Conservation (phyloP, 345 rosid genomes). For the Eucalyptus regnans region DNA sequence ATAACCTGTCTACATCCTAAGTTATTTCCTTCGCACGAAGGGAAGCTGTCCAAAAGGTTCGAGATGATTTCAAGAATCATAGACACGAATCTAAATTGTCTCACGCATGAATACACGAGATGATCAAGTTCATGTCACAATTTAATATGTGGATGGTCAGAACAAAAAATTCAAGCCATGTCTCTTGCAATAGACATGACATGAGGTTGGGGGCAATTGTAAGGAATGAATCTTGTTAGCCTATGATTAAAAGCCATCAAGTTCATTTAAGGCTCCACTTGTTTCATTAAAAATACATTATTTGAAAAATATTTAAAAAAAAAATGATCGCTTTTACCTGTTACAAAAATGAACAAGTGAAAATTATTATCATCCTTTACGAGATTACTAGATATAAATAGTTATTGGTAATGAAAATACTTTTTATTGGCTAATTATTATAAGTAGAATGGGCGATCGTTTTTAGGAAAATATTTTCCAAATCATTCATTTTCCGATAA, state of each 20-base stretch:
- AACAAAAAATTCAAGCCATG: background rate
- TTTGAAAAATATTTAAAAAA: background rate
- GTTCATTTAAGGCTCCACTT: background rate
- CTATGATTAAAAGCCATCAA: background rate
- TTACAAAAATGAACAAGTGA: background rate
- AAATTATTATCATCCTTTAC: background rate
- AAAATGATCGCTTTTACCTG: rapidly evolving
- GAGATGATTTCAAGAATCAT: background rate
- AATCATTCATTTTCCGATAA: background rate
- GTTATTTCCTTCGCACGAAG: background rate
- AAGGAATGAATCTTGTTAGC: background rate
- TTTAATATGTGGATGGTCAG: background rate
- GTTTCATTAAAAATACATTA: background rate
- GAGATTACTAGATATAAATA: too few species aligned
- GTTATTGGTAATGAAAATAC: background rate
- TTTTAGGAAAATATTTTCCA: background rate
- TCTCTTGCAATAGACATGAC: background rate
- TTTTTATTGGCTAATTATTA: too few species aligned
- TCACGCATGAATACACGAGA: background rate
- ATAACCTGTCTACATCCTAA: background rate
- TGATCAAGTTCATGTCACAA: background rate
- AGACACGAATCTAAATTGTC: background rate
- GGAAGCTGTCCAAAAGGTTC: background rate
- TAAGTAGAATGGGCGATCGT: rapidly evolving
- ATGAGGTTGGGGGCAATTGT: background rate